Percentiles rank a stretch among this genome's conserved stretches.
phyloP scores from a whole-genome alignment of 371 early-diverging fungal species.

The Apophysomyces ossiformis region DNA sequence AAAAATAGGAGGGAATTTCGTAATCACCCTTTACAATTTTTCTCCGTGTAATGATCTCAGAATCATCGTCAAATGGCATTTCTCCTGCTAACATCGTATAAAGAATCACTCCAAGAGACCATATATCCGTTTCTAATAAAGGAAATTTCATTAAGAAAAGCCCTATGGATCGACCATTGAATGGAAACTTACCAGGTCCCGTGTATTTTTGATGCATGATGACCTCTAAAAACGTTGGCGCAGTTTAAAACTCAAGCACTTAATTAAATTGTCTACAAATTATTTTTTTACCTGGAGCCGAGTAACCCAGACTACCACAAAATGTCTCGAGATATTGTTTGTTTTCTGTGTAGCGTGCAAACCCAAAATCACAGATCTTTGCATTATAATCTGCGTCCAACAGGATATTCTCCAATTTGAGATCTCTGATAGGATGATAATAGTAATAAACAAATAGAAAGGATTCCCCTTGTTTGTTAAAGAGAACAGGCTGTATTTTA shows the following conservation, averaged over 20 bases:
- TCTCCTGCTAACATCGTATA: conserved; percentile 83
- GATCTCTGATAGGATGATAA: conserved; percentile 55
- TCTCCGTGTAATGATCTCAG: conserved; percentile 67
- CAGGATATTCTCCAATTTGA: conserved; percentile 88
- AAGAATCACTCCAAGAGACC: conserved; percentile 87
- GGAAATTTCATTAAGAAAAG: background rate
- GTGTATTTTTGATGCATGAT: conserved; percentile 77
- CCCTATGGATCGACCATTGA: background rate
- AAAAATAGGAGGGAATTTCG: conserved; percentile 68
- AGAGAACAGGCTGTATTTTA: background rate
- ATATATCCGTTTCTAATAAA: conserved; percentile 76
- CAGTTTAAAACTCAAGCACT: conserved; percentile 11
- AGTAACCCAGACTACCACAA: conserved; percentile 86
- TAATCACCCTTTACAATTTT: conserved; percentile 79
- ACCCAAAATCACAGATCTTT: conserved; percentile 92
- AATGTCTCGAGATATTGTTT: conserved; percentile 80
- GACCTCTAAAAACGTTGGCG: conserved; percentile 53
- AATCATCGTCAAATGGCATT: conserved; percentile 87
- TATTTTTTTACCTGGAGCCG: conserved; percentile 66
- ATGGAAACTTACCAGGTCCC: conserved; percentile 64
- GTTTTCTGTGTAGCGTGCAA: conserved; percentile 74
- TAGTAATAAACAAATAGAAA: conserved; percentile 6
- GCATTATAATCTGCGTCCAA: conserved; percentile 74
- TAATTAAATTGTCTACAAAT: conserved; percentile 3
- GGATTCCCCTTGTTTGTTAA: background rate